These are phyloP conservation scores for Sporisorium reilianum DNA, from an alignment of 1,284 basidiomycete species.

Conservation along the genomic window DNA sequence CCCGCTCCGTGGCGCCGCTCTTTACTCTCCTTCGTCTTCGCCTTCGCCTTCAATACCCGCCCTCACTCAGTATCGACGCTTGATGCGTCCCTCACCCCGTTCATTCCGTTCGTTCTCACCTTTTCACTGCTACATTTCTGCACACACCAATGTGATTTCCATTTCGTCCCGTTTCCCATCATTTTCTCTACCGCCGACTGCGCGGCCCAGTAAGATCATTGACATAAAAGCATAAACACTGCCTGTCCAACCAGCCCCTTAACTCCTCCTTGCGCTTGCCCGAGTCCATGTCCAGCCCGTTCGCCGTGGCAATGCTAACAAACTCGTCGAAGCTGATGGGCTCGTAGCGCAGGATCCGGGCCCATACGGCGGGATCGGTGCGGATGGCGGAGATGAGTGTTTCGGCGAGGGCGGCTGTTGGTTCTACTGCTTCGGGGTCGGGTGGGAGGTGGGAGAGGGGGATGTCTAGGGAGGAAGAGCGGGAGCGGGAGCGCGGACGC, in stretches of 20 bases:
- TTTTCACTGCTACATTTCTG: slow-evolving; percentile 6
- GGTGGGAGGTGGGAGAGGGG: slow-evolving; percentile 8
- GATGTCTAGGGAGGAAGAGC: slow-evolving; percentile 26
- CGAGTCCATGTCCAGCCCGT: slow-evolving; percentile 22
- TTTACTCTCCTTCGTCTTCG: background rate
- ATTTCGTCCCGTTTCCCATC: background rate
- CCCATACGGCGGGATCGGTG: slow-evolving; percentile 9
- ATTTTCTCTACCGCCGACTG: slow-evolving; percentile 22
- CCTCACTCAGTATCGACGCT: slow-evolving; percentile 9
- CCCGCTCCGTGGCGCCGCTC: too few relatives aligned
- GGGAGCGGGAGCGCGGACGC: slow-evolving; percentile 4
- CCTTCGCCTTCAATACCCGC: background rate
- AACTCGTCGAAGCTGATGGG: slow-evolving; percentile 50
- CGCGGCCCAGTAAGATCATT: slow-evolving; percentile 29
- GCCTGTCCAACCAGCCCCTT: slow-evolving; percentile 36
- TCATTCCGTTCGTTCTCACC: too few relatives aligned
- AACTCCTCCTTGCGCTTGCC: slow-evolving; percentile 38
- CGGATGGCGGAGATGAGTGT: slow-evolving; percentile 32
- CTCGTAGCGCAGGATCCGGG: slow-evolving; percentile 38
- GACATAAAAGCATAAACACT: slow-evolving; percentile 46
- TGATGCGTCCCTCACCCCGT: too few relatives aligned
- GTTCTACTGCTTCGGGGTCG: slow-evolving; percentile 13
- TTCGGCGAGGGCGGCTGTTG: slow-evolving; percentile 21
- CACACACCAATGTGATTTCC: background rate
- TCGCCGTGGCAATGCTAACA: slow-evolving; percentile 29